Evolutionary conservation across 2,329 filamentous ascomycete species (phyloP).

Genomic region (Chaetothyriales sp.): DNA sequence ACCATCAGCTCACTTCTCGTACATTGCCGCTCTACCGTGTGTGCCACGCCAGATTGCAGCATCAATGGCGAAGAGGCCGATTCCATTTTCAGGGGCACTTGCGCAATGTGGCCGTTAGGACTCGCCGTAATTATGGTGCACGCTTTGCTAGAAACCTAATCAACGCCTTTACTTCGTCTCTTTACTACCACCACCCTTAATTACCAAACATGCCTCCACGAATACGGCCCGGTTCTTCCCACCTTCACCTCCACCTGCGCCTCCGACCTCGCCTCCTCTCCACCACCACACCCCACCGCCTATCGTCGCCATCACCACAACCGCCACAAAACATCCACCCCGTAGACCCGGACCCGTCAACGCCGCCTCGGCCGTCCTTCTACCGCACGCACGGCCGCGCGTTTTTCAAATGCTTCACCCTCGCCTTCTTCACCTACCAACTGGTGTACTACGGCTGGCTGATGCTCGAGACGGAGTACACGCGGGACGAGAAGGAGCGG

Average conservation of each 20-base stretch:
- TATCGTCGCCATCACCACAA: neutral
- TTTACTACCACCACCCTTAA: neutral
- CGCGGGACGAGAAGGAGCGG: constrained; percentile 28
- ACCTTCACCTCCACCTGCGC: neutral
- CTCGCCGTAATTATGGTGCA: neutral
- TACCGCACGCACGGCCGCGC: constrained; percentile 23
- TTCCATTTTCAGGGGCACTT: neutral
- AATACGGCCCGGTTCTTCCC: neutral
- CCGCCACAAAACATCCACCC: neutral
- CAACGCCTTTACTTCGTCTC: neutral
- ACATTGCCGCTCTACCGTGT: no score
- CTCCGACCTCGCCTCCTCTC: neutral
- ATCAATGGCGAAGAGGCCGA: no score
- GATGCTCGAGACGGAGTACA: constrained; percentile 34
- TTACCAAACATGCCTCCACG: neutral
- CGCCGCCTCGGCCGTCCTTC: constrained; percentile 7
- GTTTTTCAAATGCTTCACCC: constrained; percentile 35
- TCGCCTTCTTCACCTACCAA: constrained; percentile 36
- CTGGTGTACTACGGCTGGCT: constrained; percentile 35
- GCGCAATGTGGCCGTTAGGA: neutral
- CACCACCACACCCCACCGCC: neutral
- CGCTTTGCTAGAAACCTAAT: neutral
- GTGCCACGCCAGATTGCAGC: no score
- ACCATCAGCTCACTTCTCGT: no score
- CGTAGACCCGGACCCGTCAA: neutral